Conservation (phyloP, 768 basidiomycete genomes). For the Lactarius deliciosus region DNA sequence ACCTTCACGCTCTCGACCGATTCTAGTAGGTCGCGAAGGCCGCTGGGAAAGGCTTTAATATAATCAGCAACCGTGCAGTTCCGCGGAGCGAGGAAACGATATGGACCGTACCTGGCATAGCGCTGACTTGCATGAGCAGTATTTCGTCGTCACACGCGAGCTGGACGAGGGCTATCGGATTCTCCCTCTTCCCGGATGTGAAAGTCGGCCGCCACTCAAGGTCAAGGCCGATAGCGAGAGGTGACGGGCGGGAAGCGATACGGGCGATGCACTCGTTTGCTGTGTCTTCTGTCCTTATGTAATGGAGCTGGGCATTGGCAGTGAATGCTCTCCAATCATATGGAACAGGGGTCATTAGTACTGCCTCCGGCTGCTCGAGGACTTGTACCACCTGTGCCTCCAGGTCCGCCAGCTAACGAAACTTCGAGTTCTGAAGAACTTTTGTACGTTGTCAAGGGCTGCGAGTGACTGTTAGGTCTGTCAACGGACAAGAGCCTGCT, state of each 20-base stretch:
- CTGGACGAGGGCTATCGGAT: constrained; percentile 74
- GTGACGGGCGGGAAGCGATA: background rate
- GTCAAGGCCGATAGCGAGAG: constrained; percentile 57
- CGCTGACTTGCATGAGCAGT: constrained; percentile 62
- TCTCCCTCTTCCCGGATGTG: constrained; percentile 52
- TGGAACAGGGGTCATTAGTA: too few relatives aligned
- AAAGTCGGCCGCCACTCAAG: constrained; percentile 76
- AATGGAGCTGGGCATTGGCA: constrained; percentile 16
- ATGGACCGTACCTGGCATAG: constrained; percentile 48
- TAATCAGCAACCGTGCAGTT: background rate
- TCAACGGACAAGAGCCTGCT: background rate
- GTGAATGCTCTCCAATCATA: constrained; percentile 23
- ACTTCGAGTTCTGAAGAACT: background rate
- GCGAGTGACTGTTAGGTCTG: background rate
- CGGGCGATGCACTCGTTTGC: constrained; percentile 23
- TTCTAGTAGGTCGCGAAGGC: constrained; percentile 51
- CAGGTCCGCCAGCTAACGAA: background rate
- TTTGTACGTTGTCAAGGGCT: background rate
- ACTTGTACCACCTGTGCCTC: background rate
- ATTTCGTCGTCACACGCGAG: constrained; percentile 57
- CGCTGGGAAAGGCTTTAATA: constrained; percentile 31
- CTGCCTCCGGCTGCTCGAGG: background rate
- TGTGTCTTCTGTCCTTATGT: constrained; percentile 23
- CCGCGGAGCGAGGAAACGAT: background rate
- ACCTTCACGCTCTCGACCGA: constrained; percentile 58